phyloP scores from a whole-genome alignment of 306 rosid genomes.

The Pterocarpus santalinus region DNA sequence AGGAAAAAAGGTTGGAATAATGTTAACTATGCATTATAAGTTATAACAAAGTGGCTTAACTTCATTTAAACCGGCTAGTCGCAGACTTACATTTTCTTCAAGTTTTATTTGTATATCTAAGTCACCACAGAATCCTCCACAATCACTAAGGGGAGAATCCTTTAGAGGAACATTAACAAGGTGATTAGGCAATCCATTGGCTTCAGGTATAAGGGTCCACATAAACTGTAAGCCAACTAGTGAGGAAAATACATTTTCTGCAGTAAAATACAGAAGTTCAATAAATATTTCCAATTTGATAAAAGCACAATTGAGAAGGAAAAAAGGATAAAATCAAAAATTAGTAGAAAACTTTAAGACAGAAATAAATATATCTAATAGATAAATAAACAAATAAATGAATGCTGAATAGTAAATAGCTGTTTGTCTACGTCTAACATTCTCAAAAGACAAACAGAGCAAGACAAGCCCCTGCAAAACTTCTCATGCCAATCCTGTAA shows the following conservation, averaged over 20 bases:
- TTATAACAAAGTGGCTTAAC: slow-evolving; percentile 33
- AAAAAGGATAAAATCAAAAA: slow-evolving; percentile 6
- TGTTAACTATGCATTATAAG: slow-evolving; percentile 33
- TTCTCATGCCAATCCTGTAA: slow-evolving; percentile 21
- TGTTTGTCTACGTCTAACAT: not conserved
- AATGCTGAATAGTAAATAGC: slow-evolving; percentile 1
- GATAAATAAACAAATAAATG: slow-evolving; percentile 1
- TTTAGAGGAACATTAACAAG: slow-evolving; percentile 89
- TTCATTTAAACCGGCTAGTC: slow-evolving; percentile 49
- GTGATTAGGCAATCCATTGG: slow-evolving; percentile 64
- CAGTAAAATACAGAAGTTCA: slow-evolving; percentile 46
- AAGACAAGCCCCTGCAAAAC: slow-evolving; percentile 6
- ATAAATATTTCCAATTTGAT: slow-evolving; percentile 42
- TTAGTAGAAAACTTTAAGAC: not conserved
- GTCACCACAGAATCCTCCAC: slow-evolving; percentile 95
- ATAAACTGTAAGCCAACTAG: slow-evolving; percentile 89
- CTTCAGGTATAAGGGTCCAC: slow-evolving; percentile 82
- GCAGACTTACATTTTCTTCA: slow-evolving; percentile 83
- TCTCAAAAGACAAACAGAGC: slow-evolving; percentile 17
- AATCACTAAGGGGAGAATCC: slow-evolving; percentile 92
- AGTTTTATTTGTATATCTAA: slow-evolving; percentile 83
- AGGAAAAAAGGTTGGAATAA: slow-evolving; percentile 41
- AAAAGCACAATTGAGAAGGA: slow-evolving; percentile 14
- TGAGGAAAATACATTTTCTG: slow-evolving; percentile 96
- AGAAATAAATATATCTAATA: slow-evolving; percentile 29